A percentile compares a stretch with the other conserved stretches of the same genome.
Evolutionary conservation across 106 monocot species (phyloP).

Genomic region (Acanthochlamys bracteata): DNA sequence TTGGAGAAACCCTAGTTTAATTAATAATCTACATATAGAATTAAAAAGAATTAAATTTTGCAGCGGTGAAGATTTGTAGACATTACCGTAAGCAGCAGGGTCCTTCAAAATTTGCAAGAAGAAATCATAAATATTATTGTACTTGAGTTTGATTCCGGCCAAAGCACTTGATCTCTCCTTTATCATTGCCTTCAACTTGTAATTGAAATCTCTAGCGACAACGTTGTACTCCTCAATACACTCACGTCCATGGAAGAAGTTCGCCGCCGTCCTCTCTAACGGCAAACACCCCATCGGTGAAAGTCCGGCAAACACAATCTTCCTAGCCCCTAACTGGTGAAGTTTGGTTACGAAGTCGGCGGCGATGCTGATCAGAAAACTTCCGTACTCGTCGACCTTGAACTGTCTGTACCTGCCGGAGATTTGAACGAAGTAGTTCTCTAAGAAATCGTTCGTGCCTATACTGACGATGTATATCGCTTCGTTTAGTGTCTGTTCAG

Average conservation of each 20-base stretch:
- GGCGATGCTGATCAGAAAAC: slow-evolving; percentile 46
- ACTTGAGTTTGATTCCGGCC: slow-evolving; percentile 34
- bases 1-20: too few species aligned
- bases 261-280: slow-evolving; percentile 55
- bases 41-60: too few species aligned
- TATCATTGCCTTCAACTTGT: slow-evolving; percentile 31
- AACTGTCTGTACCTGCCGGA: slow-evolving; percentile 34
- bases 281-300: slow-evolving; percentile 76
- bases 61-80: neutral
- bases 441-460: slow-evolving; percentile 69
- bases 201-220: slow-evolving; percentile 49
- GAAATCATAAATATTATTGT: slow-evolving; percentile 16
- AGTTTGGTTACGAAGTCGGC: slow-evolving; percentile 42
- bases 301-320: slow-evolving; percentile 50
- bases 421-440: slow-evolving; percentile 42
- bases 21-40: too few species aligned
- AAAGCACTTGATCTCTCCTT: slow-evolving; percentile 5
- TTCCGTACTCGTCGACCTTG: slow-evolving; percentile 30
- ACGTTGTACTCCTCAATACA: slow-evolving; percentile 61
- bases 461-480: slow-evolving; percentile 54
- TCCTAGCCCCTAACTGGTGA: slow-evolving; percentile 57
- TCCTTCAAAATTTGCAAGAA: slow-evolving; percentile 19
- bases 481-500: slow-evolving; percentile 25
- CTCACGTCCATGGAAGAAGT: slow-evolving; percentile 9
- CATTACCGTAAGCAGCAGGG: slow-evolving; percentile 36